These are phyloP conservation scores for Allium sativum DNA, from an alignment of 106 monocot species.

Conservation along the genomic window DNA sequence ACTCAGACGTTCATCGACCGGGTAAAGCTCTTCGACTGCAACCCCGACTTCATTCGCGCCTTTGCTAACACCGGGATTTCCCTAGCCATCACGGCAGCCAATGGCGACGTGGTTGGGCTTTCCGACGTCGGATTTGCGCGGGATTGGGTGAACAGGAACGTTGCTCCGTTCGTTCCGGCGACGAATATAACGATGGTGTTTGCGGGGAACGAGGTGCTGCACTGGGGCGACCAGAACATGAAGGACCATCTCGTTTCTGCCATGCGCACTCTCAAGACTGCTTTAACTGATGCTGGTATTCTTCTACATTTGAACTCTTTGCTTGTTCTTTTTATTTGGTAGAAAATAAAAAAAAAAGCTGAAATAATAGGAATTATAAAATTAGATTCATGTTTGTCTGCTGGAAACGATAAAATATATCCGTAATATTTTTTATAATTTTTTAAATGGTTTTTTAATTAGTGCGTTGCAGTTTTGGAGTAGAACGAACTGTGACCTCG, in stretches of 20 bases:
- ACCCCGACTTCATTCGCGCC: slow-evolving; percentile 72
- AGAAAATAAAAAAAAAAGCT: too few species aligned
- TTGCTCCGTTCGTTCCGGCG: slow-evolving; percentile 68
- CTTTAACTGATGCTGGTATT: slow-evolving; percentile 25
- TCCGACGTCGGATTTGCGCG: background rate
- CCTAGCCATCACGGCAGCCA: slow-evolving; percentile 48
- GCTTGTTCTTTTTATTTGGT: too few species aligned
- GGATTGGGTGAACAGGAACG: slow-evolving; percentile 49
- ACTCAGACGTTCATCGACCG: slow-evolving; percentile 50
- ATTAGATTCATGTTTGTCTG: too few species aligned
- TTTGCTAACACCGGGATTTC: slow-evolving; percentile 63
- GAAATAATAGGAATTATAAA: too few species aligned
- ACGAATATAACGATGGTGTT: slow-evolving; percentile 58
- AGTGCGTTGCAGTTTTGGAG: too few species aligned
- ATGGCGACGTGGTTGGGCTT: slow-evolving; percentile 59
- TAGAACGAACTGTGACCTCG: too few species aligned
- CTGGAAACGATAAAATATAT: too few species aligned
- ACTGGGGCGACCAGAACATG: slow-evolving; percentile 33
- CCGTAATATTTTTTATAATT: too few species aligned
- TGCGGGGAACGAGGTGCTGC: slow-evolving; percentile 81
- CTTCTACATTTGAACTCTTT: too few species aligned
- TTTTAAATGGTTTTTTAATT: too few species aligned
- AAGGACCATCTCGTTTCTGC: slow-evolving; percentile 66
- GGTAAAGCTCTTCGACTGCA: slow-evolving; percentile 81
- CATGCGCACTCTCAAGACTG: slow-evolving; percentile 51